Evolutionary conservation across 106 monocot species (phyloP), one percentile per base, ranked within the genome.

Genomic region (Agapanthus africanus): DNA sequence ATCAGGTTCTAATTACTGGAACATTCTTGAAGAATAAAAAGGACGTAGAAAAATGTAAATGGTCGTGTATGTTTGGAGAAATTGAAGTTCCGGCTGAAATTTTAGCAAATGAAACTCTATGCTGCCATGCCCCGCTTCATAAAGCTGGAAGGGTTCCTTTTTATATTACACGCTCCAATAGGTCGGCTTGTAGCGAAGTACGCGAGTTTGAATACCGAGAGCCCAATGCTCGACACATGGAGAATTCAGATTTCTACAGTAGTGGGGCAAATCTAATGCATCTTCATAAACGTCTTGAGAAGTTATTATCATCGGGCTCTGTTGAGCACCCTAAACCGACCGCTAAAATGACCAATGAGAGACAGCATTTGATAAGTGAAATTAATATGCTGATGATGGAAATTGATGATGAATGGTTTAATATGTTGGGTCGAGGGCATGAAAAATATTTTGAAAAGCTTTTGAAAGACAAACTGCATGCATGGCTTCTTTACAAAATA

Each of bases 1-100:
- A 5, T 44, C 74, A 84, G 84, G 77, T 84, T 67, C 23, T 78
- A 71, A 75, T 97, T 37, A 87, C 72, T 32, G 91, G 97, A 50
- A 84, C 70, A 28, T 97, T 97, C 78, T 79, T 97, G 82, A 84
- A 65, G 72, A 75, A 76, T 54, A 79, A 80, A 70, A 70, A 77
- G 69, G 80, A 90, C 36, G 66, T 79, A n/a, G 70, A 81, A 16
- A 88, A 82, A 19, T 85, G 71, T 54, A 76, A 76, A 30, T 92
- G 91, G 97, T 97, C 97, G 21, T 97, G 97, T 42, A 97, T 97
- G 97, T 97, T 97, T 84, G 97, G 97, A 21, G 89, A 92, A 79
- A 70, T 80, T 66, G 91, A 97, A 86, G 97, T 97, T 54, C 84
- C 84, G 38, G 97, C 89, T 56, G 71, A 89, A 40, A 67, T 97